A percentile compares a stretch with the other conserved stretches of the same genome.
Evolutionary conservation across 257 asterid genomes (phyloP).

Genomic region (Lavandula angustifolia): DNA sequence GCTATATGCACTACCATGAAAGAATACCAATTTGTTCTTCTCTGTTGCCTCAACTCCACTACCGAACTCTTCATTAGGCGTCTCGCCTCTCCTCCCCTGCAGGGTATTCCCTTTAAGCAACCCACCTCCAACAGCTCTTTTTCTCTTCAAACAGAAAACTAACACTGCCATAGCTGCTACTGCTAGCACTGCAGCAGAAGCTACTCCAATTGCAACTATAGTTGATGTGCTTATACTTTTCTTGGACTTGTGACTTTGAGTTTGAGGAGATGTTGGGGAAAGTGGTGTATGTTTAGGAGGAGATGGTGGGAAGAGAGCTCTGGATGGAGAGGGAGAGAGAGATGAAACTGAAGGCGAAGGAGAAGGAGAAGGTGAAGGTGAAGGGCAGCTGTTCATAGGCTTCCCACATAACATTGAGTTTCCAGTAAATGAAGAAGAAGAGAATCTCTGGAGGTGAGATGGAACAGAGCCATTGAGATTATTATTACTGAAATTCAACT

Average conservation of each 20-base stretch:
- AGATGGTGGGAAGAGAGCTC: conserved; percentile 33
- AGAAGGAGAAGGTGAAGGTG: conserved; percentile 47
- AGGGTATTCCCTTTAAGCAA: conserved; percentile 32
- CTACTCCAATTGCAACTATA: conserved; percentile 52
- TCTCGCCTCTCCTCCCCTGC: conserved; percentile 33
- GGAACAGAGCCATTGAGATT: conserved; percentile 67
- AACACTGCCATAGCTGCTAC: conserved; percentile 36
- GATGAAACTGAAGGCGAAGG: conserved; percentile 29
- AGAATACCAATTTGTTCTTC: conserved; percentile 62
- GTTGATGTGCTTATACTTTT: conserved; percentile 48
- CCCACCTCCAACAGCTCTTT: conserved; percentile 31
- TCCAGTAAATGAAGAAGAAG: conserved; percentile 65
- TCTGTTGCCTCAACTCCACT: conserved; percentile 69
- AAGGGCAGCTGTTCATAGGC: conserved; percentile 55
- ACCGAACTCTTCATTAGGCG: conserved; percentile 52
- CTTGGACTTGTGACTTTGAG: conserved; percentile 33
- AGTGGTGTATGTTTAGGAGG: conserved; percentile 41
- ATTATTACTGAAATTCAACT: conserved; percentile 60
- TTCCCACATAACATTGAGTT: conserved; percentile 67
- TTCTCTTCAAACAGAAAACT: conserved; percentile 42
- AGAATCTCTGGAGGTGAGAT: conserved; percentile 50
- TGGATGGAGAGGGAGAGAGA: conserved; percentile 13
- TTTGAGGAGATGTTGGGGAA: conserved; percentile 36
- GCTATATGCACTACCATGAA: conserved; percentile 43
- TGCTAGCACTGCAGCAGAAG: conserved; percentile 40